Conservation (phyloP, 805 yeast genomes). For the Metschnikowia cubensis region DNA sequence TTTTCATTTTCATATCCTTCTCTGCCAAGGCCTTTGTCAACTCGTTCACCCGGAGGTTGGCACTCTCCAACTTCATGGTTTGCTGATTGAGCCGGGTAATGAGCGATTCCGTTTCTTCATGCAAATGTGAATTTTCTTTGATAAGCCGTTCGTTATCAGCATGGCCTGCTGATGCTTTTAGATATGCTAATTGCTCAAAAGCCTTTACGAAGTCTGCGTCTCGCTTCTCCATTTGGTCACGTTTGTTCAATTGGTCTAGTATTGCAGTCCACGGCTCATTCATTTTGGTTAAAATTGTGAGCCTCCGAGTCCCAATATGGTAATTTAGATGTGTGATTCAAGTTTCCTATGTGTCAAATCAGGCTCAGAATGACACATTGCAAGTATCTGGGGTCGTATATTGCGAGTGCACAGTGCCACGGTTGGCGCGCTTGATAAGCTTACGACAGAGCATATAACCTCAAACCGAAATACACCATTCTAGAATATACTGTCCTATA, state of each 20-base stretch:
- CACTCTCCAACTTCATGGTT: conserved; percentile 24
- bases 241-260: conserved; percentile 20
- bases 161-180: conserved; percentile 9
- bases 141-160: conserved; percentile 8
- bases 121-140: conserved; percentile 19
- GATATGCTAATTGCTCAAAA: conserved; percentile 26
- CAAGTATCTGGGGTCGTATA: background rate
- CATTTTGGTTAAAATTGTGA: conserved; percentile 1
- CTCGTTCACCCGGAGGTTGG: conserved; percentile 17
- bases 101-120: conserved; percentile 22
- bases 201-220: conserved; percentile 32
- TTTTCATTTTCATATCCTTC: conserved; percentile 8
- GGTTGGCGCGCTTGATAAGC: conserved; percentile 4
- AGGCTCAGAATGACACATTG: background rate
- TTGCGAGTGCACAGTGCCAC: conserved; percentile 2
- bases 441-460: background rate
- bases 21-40: conserved; percentile 13
- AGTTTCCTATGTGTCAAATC: background rate
- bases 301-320: background rate
- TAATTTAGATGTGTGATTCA: background rate
- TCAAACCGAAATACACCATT: background rate
- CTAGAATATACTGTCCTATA: background rate
- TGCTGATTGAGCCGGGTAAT: conserved; percentile 23
- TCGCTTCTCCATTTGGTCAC: conserved; percentile 33
- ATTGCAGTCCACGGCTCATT: conserved; percentile 24